A percentile compares a stretch with the other conserved stretches of the same genome.
phyloP scores from a whole-genome alignment of 306 rosid species.

The Ormosia semicastrata region DNA sequence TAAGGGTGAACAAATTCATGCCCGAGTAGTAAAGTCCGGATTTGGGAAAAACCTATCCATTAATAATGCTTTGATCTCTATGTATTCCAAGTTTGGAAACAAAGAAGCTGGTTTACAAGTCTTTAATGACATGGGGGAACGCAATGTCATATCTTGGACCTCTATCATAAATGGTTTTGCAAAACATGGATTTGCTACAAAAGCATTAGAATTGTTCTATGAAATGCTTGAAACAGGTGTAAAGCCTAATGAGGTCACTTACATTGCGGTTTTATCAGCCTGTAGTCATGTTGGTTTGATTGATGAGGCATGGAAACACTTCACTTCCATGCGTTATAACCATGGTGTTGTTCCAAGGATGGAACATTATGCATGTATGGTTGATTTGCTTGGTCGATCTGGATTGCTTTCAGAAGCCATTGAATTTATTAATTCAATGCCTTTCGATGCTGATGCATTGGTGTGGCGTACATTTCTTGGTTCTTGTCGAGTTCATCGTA shows the following conservation, averaged over 20 bases:
- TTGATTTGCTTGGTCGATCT: constrained; percentile 62
- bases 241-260: constrained; percentile 63
- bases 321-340: constrained; percentile 44
- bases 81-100: constrained; percentile 72
- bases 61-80: constrained; percentile 59
- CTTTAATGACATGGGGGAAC: constrained; percentile 43
- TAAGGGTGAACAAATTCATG: constrained; percentile 69
- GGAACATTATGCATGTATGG: constrained; percentile 76
- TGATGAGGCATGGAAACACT: constrained; percentile 61
- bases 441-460: constrained; percentile 54
- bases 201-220: constrained; percentile 56
- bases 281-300: constrained; percentile 66
- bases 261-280: constrained; percentile 67
- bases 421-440: constrained; percentile 54
- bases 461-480: constrained; percentile 78
- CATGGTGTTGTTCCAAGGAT: constrained; percentile 54
- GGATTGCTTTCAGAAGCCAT: constrained; percentile 62
- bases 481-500: constrained; percentile 56
- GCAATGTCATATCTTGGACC: constrained; percentile 68
- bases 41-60: constrained; percentile 31
- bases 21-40: constrained; percentile 46
- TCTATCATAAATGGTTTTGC: constrained; percentile 59
- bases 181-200: constrained; percentile 59
- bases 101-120: constrained; percentile 56
- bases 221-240: constrained; percentile 55